Percentiles rank a stretch among this genome's conserved stretches.
Conservation (phyloP, 2,329 filamentous ascomycete genomes). For the Alternaria viburni region DNA sequence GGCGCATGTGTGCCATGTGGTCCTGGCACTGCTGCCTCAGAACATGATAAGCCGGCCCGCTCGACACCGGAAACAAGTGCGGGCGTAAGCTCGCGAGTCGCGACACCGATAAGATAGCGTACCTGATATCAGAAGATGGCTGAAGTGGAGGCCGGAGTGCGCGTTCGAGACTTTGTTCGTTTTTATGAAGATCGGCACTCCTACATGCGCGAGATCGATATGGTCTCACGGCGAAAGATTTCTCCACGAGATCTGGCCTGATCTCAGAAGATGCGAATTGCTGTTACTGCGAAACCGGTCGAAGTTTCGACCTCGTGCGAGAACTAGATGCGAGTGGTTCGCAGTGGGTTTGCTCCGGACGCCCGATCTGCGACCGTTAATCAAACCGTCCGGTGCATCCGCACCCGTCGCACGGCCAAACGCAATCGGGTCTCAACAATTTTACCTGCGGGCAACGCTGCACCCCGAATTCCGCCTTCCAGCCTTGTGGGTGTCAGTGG, state of each 20-base stretch:
- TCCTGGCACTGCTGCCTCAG: slow-evolving; percentile 1
- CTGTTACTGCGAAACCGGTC: neutral
- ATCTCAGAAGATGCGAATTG: slow-evolving; percentile 6
- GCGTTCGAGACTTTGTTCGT: slow-evolving; percentile 5
- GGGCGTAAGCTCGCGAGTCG: neutral
- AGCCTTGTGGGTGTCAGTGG: neutral
- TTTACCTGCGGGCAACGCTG: neutral
- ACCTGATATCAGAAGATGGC: slow-evolving; percentile 2
- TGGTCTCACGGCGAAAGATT: slow-evolving; percentile 1
- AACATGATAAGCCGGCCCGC: slow-evolving; percentile 1
- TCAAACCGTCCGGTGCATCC: neutral
- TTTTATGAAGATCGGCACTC: slow-evolving; percentile 12
- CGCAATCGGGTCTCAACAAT: neutral
- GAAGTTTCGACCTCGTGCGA: neutral
- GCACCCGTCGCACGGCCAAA: slow-evolving; percentile 2
- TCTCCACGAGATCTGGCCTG: slow-evolving; percentile 9
- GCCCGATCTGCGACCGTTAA: slow-evolving; percentile 1
- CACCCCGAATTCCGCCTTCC: neutral
- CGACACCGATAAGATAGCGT: slow-evolving; percentile 1
- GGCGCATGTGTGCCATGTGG: slow-evolving; percentile 7
- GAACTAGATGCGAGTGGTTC: slow-evolving; percentile 6
- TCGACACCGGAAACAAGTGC: neutral
- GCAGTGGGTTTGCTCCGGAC: neutral
- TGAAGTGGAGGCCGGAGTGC: neutral
- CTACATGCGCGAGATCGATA: neutral